phyloP scores from a whole-genome alignment of 495 filamentous ascomycete species.

The Hypoxylon rickii region DNA sequence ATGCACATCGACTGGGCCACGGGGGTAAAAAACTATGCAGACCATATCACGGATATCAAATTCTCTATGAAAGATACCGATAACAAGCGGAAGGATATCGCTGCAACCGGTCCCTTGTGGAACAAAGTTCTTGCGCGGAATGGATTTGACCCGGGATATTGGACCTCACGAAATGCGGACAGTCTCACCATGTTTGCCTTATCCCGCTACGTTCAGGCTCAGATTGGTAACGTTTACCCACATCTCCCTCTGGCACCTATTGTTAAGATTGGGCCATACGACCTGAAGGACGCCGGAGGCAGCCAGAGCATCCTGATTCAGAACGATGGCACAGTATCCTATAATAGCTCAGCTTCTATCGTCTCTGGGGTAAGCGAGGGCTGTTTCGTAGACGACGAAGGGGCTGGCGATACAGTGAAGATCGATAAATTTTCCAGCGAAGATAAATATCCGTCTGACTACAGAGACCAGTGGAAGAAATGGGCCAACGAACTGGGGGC shows the following conservation, averaged over 20 bases:
- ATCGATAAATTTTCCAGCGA: constrained; percentile 1
- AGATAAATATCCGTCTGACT: neutral
- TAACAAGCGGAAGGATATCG: neutral
- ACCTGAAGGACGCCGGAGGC: neutral
- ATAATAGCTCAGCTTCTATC: neutral
- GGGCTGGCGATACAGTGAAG: neutral
- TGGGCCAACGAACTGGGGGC: neutral
- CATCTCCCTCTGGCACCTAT: neutral
- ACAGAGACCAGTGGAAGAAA: constrained; percentile 1
- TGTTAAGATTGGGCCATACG: neutral
- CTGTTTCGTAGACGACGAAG: constrained; percentile 1
- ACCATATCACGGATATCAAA: neutral
- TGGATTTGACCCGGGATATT: neutral
- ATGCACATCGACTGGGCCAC: constrained; percentile 3
- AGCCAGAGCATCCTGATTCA: neutral
- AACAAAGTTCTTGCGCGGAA: neutral
- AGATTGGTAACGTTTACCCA: constrained; percentile 1
- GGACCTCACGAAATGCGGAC: constrained; percentile 6
- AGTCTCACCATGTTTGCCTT: neutral
- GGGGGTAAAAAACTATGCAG: neutral
- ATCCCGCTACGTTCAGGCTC: neutral
- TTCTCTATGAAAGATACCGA: constrained; percentile 1
- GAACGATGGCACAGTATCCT: neutral
- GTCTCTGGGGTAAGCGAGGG: neutral
- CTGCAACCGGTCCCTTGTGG: neutral